These are phyloP conservation scores for Penicilliopsis zonata DNA, from an alignment of 495 filamentous ascomycete species.

Conservation along the genomic window DNA sequence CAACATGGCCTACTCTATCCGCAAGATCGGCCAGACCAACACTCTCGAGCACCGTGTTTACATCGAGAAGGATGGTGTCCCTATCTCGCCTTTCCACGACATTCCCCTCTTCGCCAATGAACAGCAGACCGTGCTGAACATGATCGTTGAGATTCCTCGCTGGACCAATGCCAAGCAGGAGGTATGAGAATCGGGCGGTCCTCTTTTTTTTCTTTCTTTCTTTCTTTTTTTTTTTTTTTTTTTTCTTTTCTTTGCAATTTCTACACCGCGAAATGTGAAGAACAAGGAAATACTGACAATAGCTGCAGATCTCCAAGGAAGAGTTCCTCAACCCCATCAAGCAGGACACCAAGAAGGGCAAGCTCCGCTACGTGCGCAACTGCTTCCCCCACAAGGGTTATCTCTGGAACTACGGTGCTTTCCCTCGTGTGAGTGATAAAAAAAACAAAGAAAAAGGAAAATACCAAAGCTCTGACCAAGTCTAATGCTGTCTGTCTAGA, in stretches of 20 bases:
- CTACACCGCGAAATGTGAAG: no score
- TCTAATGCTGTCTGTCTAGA: conserved; percentile 39
- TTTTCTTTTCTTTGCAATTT: no score
- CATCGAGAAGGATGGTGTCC: conserved; percentile 93
- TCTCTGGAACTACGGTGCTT: conserved; percentile 91
- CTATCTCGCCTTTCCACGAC: conserved; percentile 94
- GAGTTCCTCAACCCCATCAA: conserved; percentile 83
- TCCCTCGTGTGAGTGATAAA: conserved; percentile 69
- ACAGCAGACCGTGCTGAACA: conserved; percentile 91
- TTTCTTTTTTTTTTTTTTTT: not conserved
- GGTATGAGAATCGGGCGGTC: conserved; percentile 37
- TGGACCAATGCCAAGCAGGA: conserved; percentile 99
- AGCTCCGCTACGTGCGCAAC: conserved; percentile 77
- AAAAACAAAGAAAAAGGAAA: no score
- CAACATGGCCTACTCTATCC: conserved; percentile 47
- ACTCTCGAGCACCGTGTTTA: conserved; percentile 96
- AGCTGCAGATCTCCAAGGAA: conserved; percentile 69
- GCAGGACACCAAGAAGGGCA: conserved; percentile 30
- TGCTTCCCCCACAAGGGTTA: conserved; percentile 96
- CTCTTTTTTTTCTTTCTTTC: not conserved
- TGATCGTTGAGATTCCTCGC: conserved; percentile 97
- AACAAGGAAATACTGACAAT: no score
- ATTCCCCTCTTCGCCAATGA: conserved; percentile 94
- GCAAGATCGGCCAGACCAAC: conserved; percentile 81
- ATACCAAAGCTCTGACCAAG: no score